phyloP scores from a whole-genome alignment of 805 yeast genomes.

The Saturnispora gosingensis region DNA sequence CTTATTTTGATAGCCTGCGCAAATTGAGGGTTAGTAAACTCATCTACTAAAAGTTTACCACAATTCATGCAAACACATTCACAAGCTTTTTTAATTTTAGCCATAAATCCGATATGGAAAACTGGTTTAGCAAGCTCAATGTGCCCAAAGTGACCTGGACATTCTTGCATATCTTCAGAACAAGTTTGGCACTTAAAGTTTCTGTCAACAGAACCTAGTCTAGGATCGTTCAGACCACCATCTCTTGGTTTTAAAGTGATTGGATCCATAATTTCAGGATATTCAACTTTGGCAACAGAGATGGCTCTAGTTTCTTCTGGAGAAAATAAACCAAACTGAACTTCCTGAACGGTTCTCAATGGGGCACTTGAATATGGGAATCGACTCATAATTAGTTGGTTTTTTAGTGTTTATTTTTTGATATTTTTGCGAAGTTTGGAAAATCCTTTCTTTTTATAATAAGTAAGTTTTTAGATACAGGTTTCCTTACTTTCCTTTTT shows the following conservation, averaged over 20 bases:
- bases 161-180: conserved; percentile 98
- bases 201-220: conserved; percentile 94
- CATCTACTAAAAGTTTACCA: conserved; percentile 88
- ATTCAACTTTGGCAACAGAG: conserved; percentile 95
- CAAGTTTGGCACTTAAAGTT: conserved; percentile 98
- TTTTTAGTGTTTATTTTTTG: conserved; percentile 3
- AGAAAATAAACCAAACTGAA: conserved; percentile 94
- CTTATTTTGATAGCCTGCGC: conserved; percentile 81
- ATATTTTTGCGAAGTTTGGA: not conserved
- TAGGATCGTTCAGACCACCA: conserved; percentile 95
- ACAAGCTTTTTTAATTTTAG: conserved; percentile 88
- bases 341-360: conserved; percentile 93
- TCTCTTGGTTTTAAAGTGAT: conserved; percentile 89
- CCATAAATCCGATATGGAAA: conserved; percentile 91
- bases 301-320: conserved; percentile 98
- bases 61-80: conserved; percentile 99
- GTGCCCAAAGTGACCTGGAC: conserved; percentile 99
- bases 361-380: conserved; percentile 98
- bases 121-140: conserved; percentile 98
- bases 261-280: conserved; percentile 99
- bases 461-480: not conserved
- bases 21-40: conserved; percentile 60
- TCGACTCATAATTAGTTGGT: conserved; percentile 25
- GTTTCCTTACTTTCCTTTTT: not conserved
- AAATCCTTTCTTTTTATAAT: not conserved